Evolutionary conservation across 1,284 basidiomycete species (phyloP), one percentile per base, ranked within the genome.

Genomic region (Malassezia slooffiae): DNA sequence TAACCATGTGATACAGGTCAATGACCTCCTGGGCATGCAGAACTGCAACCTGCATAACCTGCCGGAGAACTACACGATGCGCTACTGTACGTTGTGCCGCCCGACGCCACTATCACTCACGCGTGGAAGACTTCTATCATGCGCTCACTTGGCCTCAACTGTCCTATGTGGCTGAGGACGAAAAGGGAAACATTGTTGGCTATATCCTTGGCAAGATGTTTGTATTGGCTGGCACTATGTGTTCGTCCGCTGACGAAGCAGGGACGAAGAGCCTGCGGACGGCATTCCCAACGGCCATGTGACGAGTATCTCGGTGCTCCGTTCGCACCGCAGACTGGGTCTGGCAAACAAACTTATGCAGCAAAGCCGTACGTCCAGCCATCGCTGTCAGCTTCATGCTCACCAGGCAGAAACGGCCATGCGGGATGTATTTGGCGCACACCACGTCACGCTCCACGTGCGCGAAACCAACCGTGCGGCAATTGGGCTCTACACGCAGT

Each of bases 121-220:
- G 41, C 29, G n/a, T n/a, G n/a, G n/a, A n/a, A 93, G 89, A 91
- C 75, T 75, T 88, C 38, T 88, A 86, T 70, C 86, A 91, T 65
- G 76, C 80, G 6, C 72, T 90, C 62, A 87, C 82, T 8, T 96
- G 90, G 90, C 90, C 90, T 1, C 81, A 87, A 55, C 75, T 95
- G 17, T 91, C 87, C 3, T 96, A 84, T 67, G 87, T 96, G 15
- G 90, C 89, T 0, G 87, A 91, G 64, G 86, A 91, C 62, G 77
- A 80, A 49, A 81, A 81, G 61, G 87, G 89, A 0, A 76, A 85
- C 38, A 81, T 95, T 35, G 87, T 96, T 1, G 90, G 90, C 17
- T 95, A 95, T 70, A 89, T 95, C 19, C 73, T 95, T 10, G 87
- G 85, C 0, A 91, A 91, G 70, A 90, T 95, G 90, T 55, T 35